A percentile compares a stretch with the other conserved stretches of the same genome.
Conservation (phyloP, 352 stramenopile genomes). For the Blastocystis sp. region DNA sequence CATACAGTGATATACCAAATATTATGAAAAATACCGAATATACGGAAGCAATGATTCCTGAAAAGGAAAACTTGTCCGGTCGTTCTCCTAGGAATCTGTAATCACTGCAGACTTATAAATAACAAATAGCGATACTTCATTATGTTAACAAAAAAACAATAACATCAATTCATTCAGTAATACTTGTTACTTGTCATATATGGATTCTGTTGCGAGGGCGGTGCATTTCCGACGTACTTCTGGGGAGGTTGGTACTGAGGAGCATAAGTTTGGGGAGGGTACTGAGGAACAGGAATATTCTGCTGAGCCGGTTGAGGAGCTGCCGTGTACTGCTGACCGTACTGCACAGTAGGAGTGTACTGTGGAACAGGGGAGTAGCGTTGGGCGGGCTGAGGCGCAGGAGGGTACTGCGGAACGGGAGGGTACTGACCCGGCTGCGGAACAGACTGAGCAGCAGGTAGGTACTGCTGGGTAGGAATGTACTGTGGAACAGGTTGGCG, state of each 20-base stretch:
- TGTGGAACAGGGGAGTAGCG: not conserved
- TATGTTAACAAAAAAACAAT: constrained; percentile 3
- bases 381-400: not conserved
- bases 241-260: not conserved
- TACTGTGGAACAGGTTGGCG: not conserved
- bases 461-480: not conserved
- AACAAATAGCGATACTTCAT: not conserved
- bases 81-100: not conserved
- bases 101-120: not conserved
- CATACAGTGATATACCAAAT: not conserved
- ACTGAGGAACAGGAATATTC: not conserved
- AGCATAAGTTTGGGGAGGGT: not conserved
- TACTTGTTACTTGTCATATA: not conserved
- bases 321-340: not conserved
- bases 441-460: not conserved
- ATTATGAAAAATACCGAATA: not conserved
- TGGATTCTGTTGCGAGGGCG: not conserved
- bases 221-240: not conserved
- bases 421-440: not conserved
- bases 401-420: not conserved
- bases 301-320: not conserved
- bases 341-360: not conserved
- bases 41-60: not conserved
- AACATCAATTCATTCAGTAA: not conserved
- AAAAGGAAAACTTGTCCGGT: not conserved